Evolutionary conservation across 2,329 filamentous ascomycete species (phyloP), one percentile per base, ranked within the genome.

Genomic region (Elsinoe batatas): DNA sequence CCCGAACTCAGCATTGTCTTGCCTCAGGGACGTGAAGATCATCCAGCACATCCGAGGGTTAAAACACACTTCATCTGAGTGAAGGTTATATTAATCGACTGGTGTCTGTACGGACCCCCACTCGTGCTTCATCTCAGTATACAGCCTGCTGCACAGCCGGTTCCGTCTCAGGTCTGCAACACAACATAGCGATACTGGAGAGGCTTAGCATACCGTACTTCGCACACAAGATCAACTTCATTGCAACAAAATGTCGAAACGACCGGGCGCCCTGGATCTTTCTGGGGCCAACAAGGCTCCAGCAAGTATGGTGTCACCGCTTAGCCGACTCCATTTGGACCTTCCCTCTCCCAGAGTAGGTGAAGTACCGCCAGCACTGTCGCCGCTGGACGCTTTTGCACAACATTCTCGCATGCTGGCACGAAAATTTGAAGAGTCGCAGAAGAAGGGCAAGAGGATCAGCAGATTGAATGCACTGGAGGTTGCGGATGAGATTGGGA

Each of bases 371-470:
- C 93, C 93, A 4, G 87, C 93, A 53, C 78, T 97, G 56, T 97
- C 93, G 6, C 93, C 93, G 10, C 80, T 98, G 61, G 93, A 98
- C 77, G 91, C 91, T 47, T 94, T 98, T 68, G 91, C 91, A 18
- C 79, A 91, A 59, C 91, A 97, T 67, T 94, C 91, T 64, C 85
- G 91, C 57, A 74, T 94, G 63, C 79, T 98, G 53, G 90, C 90
- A 37, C 87, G 83, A 71, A 87, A 95, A 71, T 81, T 98, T 59
- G 85, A 95, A 69, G 85, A 93, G 60, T 80, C 82, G 65, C 71
- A 72, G 58, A 83, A 81, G 65, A 80, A 81, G 59, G 90, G 88
- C 50, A 82, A 84, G 61, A 82, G 91, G 57, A 80, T 96, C 72
- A 96, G 91, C 72, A 81, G 91, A 40, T 74, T 97, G 42, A 88